Base-by-base conservation (phyloP, 768 basidiomycete species). In the Terana coerulea region DNA sequence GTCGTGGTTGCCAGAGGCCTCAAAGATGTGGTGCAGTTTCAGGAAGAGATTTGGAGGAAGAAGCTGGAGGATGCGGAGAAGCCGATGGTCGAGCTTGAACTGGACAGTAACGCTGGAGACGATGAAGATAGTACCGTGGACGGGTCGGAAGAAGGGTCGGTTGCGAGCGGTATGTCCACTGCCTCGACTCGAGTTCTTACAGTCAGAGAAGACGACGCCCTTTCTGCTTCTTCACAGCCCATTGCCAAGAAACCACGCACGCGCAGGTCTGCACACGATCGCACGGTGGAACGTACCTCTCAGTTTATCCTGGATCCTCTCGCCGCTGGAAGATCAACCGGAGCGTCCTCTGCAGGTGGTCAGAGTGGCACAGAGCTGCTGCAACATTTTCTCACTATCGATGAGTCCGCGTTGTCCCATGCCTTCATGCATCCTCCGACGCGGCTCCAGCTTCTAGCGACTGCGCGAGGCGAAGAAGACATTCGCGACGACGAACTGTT, bases 401-500 rank as follows among this genome's bases (percentile, higher is more conserved):
- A 69, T 47, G 53, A 60, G 5, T 50, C 64, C 56, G 41, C 61
- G 57, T 44, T 69, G 53, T 50, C 65, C 54, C 47, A 67, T 42
- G 41, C 61, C 28, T 64, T 65, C 59, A 47, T 56, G 11, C 50
- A 51, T 17, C 51, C 61, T 21, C 88, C 82, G 2, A 82, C 84
- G 2, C 85, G 89, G 29, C 74, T 91, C 8, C 86, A 88, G 55
- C 66, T 83, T 24, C 75, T 91, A 29, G 68, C 74, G 0, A 69
- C 73, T 10, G 70, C 73, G 40, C 84, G 86, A 39, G 83, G 82
- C 30, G 71, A 66, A 30, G 69, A 70, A 21, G 67, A 74, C 19
- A 79, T 91, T 17, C 55, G 59, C 1, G 89, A 92, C 53, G 83
- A 88, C 7, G 89, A 91, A 52, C 68, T 91, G 21, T 88, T 91